Evolutionary conservation across 192 early-diverging fungal genomes (phyloP).

Genomic region (Backusella sp.): DNA sequence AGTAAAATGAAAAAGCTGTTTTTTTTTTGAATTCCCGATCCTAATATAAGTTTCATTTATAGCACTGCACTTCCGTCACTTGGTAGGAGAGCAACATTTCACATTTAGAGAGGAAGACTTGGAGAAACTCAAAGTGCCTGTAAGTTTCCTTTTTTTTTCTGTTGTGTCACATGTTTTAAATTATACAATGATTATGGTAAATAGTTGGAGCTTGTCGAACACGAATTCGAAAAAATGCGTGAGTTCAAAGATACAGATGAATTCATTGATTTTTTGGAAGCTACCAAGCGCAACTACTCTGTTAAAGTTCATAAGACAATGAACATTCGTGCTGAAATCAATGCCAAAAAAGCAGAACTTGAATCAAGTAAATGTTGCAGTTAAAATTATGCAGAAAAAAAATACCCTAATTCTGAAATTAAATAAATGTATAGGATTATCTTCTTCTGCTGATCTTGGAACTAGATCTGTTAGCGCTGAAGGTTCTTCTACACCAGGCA

Average conservation of each 20-base stretch:
- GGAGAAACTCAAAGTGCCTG: slow-evolving; percentile 5
- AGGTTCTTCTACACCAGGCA: neutral
- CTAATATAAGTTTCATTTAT: neutral
- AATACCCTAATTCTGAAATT: neutral
- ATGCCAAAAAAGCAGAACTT: neutral
- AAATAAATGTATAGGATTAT: neutral
- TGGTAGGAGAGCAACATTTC: slow-evolving; percentile 32
- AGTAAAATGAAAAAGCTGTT: neutral
- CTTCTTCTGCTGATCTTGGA: neutral
- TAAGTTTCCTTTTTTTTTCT: slow-evolving; percentile 4
- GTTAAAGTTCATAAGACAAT: slow-evolving; percentile 34
- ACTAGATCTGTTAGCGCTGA: neutral
- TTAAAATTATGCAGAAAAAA: neutral
- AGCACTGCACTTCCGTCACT: slow-evolving; percentile 34
- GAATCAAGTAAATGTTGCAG: neutral
- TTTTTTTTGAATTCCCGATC: neutral
- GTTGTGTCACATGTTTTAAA: neutral
- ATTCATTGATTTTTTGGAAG: slow-evolving; percentile 31
- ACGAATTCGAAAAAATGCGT: slow-evolving; percentile 10
- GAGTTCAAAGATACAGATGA: slow-evolving; percentile 27
- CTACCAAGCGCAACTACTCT: slow-evolving; percentile 25
- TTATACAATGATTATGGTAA: neutral
- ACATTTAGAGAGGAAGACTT: slow-evolving; percentile 11
- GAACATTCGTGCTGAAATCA: slow-evolving; percentile 17
- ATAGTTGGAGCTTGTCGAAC: slow-evolving; percentile 19